Evolutionary conservation across 305 asterid species (phyloP).

Genomic region (Rubia peregrina): DNA sequence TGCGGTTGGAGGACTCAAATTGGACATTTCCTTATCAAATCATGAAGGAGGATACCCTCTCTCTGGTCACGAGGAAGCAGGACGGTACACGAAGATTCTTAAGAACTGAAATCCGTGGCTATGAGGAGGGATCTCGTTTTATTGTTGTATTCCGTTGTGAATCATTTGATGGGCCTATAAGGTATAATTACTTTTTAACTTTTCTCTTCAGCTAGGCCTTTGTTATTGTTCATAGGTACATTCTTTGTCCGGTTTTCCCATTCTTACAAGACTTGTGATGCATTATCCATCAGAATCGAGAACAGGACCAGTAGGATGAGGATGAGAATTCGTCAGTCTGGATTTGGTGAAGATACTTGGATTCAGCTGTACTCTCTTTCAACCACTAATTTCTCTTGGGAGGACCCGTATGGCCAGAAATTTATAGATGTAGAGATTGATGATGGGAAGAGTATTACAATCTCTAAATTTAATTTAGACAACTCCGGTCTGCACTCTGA

Average conservation of each 20-base stretch:
- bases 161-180: conserved; percentile 73
- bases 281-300: conserved; percentile 56
- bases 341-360: conserved; percentile 80
- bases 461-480: conserved; percentile 53
- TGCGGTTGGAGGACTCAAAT: conserved; percentile 67
- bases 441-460: conserved; percentile 29
- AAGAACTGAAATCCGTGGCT: conserved; percentile 91
- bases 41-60: conserved; percentile 76
- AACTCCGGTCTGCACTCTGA: conserved; percentile 48
- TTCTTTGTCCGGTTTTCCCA: conserved; percentile 18
- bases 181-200: conserved; percentile 36
- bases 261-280: conserved; percentile 12
- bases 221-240: conserved; percentile 7
- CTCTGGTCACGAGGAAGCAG: conserved; percentile 53
- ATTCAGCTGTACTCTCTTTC: conserved; percentile 68
- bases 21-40: conserved; percentile 95
- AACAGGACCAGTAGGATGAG: conserved; percentile 57
- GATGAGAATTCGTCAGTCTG: conserved; percentile 74
- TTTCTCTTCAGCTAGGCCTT: not conserved
- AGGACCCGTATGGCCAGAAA: conserved; percentile 81
- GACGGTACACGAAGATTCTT: conserved; percentile 51
- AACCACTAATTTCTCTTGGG: conserved; percentile 73
- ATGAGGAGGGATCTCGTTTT: conserved; percentile 98
- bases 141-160: conserved; percentile 88
- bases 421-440: conserved; percentile 51